A percentile compares a stretch with the other conserved stretches of the same genome.
These are phyloP conservation scores for Exophiala sideris DNA, from an alignment of 2,329 filamentous ascomycete genomes.

Conservation along the genomic window DNA sequence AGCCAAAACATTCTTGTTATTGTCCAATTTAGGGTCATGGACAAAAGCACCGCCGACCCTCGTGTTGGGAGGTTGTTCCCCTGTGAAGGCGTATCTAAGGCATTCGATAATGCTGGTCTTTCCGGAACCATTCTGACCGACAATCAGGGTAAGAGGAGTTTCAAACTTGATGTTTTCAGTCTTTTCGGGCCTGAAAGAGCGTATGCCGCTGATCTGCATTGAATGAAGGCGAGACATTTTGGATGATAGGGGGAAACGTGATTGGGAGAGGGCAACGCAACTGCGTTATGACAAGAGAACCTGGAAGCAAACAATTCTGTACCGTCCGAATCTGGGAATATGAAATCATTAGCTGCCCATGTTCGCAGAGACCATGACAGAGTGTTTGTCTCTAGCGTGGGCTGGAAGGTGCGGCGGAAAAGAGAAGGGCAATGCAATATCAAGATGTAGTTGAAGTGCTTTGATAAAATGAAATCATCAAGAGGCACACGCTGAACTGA, in stretches of 20 bases:
- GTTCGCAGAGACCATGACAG: too few species aligned
- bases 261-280: too few species aligned
- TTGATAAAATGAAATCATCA: too few species aligned
- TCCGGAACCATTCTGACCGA: conserved; percentile 94
- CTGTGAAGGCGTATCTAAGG: conserved; percentile 95
- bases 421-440: too few species aligned
- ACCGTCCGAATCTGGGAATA: too few species aligned
- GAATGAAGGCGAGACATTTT: conserved; percentile 71
- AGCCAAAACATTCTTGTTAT: conserved; percentile 83
- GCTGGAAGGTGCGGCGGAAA: too few species aligned
- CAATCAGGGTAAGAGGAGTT: conserved; percentile 88
- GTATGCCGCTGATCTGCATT: conserved; percentile 77
- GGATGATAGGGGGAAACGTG: neutral
- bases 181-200: conserved; percentile 76
- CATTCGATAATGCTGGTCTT: conserved; percentile 99
- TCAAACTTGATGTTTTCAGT: conserved; percentile 83
- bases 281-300: too few species aligned
- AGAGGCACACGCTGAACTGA: too few species aligned
- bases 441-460: too few species aligned
- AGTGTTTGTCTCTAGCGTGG: too few species aligned
- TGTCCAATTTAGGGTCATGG: conserved; percentile 85
- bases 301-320: too few species aligned
- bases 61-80: conserved; percentile 86
- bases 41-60: conserved; percentile 83
- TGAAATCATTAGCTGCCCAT: too few species aligned